A percentile compares a stretch with the other conserved stretches of the same genome.
Conservation (phyloP, 2,329 filamentous ascomycete species). For the Sporothrix brunneoviolacea region DNA sequence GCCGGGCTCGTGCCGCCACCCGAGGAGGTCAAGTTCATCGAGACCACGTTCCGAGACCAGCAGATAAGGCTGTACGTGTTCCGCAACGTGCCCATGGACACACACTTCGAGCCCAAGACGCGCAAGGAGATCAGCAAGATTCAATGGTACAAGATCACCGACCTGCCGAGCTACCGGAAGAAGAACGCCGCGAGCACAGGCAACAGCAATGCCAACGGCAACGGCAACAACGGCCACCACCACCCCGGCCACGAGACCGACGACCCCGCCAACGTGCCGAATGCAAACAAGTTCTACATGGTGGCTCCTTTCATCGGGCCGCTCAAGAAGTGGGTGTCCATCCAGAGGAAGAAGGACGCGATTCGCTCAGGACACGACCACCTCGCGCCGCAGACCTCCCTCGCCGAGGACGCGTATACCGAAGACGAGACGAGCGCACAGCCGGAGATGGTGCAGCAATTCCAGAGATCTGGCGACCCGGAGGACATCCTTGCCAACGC, state of each 20-base stretch:
- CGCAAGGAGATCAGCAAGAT: constrained; percentile 98
- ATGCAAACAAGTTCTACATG: constrained; percentile 93
- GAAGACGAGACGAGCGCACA: constrained; percentile 54
- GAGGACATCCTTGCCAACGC: constrained; percentile 45
- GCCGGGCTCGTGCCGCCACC: constrained; percentile 70
- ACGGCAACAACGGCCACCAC: constrained; percentile 44
- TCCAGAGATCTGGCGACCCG: constrained; percentile 28
- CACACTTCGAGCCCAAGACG: constrained; percentile 80
- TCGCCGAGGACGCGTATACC: constrained; percentile 50
- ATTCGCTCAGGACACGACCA: constrained; percentile 36
- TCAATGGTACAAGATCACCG: constrained; percentile 84
- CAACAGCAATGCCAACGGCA: constrained; percentile 40
- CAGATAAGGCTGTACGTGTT: constrained; percentile 92
- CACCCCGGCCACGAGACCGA: constrained; percentile 56
- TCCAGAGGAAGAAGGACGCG: constrained; percentile 68
- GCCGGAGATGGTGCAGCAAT: constrained; percentile 27
- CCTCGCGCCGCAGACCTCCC: constrained; percentile 31
- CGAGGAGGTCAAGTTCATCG: constrained; percentile 71
- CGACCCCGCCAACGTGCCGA: constrained; percentile 47
- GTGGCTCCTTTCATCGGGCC: constrained; percentile 85
- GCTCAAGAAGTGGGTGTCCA: constrained; percentile 84
- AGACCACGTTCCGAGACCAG: constrained; percentile 85
- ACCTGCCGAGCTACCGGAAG: constrained; percentile 75
- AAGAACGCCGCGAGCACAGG: constrained; percentile 36
- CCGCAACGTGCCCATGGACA: constrained; percentile 78